Evolutionary conservation across 257 asterid species (phyloP).

Genomic region (Fraxinus anomala): DNA sequence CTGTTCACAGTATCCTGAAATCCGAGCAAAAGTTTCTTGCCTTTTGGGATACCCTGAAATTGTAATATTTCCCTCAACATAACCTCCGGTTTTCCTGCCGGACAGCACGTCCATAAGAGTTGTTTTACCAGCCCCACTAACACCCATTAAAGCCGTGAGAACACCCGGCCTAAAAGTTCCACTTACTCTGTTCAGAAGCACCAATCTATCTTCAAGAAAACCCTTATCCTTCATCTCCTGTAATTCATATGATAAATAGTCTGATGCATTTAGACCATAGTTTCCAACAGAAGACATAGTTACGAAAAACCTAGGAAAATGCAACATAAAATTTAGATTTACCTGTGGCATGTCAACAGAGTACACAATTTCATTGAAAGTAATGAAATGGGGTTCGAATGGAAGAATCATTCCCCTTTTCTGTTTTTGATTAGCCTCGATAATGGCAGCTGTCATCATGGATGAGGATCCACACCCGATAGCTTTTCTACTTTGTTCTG

Average conservation of each 20-base stretch:
- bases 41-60: constrained; percentile 66
- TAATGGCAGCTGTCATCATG: neutral
- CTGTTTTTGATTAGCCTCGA: constrained; percentile 13
- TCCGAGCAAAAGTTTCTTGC: constrained; percentile 70
- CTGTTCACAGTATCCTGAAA: constrained; percentile 75
- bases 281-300: neutral
- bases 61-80: constrained; percentile 56
- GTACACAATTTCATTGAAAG: constrained; percentile 50
- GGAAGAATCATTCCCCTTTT: constrained; percentile 54
- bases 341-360: constrained; percentile 72
- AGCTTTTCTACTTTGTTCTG: neutral
- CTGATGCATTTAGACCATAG: neutral
- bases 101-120: constrained; percentile 77
- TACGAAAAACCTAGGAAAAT: neutral
- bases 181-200: constrained; percentile 60
- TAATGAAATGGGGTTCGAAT: constrained; percentile 54
- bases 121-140: constrained; percentile 79
- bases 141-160: constrained; percentile 74
- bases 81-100: constrained; percentile 76
- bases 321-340: constrained; percentile 9
- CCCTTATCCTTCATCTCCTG: constrained; percentile 56
- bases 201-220: constrained; percentile 45
- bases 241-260: neutral
- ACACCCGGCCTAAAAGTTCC: constrained; percentile 71
- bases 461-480: neutral